Percentiles rank a stretch among this genome's conserved stretches.
phyloP scores from a whole-genome alignment of 2,329 filamentous ascomycete genomes.

The Microcyclospora pomicola region DNA sequence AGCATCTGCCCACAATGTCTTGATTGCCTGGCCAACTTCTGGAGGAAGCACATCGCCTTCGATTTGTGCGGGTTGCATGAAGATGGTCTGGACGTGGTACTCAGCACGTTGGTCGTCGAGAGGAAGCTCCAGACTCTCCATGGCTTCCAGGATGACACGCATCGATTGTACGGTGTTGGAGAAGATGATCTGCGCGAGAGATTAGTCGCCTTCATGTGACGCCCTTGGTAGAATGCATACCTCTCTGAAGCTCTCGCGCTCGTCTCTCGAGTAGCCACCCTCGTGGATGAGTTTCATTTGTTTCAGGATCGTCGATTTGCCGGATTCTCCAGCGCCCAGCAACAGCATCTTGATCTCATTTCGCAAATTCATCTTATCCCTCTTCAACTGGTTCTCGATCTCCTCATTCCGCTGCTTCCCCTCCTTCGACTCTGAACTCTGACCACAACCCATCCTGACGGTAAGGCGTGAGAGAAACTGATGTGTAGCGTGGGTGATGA shows the following conservation, averaged over 20 bases:
- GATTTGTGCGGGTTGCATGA: constrained; percentile 95
- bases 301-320: constrained; percentile 88
- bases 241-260: constrained; percentile 56
- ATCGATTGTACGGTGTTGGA: constrained; percentile 58
- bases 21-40: constrained; percentile 85
- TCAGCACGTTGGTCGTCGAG: constrained; percentile 86
- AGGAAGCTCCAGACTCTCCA: constrained; percentile 60
- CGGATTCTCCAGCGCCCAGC: constrained; percentile 95
- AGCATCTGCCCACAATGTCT: constrained; percentile 81
- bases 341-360: constrained; percentile 99
- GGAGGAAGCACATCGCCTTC: constrained; percentile 89
- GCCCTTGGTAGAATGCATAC: constrained; percentile 3
- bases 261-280: constrained; percentile 91
- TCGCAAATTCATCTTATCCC: constrained; percentile 95
- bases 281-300: constrained; percentile 99
- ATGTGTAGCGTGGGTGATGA: no score
- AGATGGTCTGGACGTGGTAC: constrained; percentile 96
- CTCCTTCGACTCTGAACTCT: constrained; percentile 99
- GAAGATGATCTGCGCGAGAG: constrained; percentile 43
- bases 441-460: constrained; percentile 94
- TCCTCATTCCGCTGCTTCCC: constrained; percentile 99
- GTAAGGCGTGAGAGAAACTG: constrained; percentile 4
- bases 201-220: constrained; percentile 2
- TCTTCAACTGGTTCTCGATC: constrained; percentile 98
- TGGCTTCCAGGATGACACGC: constrained; percentile 56